These are phyloP conservation scores for Neospermospora avenae DNA, from an alignment of 2,329 filamentous ascomycete genomes.

Conservation along the genomic window DNA sequence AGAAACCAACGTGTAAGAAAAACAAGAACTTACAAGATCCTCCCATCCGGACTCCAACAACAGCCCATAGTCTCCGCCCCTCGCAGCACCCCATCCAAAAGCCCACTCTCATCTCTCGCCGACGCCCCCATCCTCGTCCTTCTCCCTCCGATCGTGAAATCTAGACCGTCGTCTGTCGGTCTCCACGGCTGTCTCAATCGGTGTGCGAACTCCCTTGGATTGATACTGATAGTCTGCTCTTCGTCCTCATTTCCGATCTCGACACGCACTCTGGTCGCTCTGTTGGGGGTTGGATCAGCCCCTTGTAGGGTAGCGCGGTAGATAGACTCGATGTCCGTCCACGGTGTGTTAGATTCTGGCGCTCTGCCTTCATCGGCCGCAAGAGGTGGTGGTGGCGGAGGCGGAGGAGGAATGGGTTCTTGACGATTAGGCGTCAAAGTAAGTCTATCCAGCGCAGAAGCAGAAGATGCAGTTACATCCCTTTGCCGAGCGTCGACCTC, in stretches of 20 bases:
- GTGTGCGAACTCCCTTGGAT: constrained; percentile 32
- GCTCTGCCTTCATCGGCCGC: constrained; percentile 16
- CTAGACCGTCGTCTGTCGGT: constrained; percentile 16
- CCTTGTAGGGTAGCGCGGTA: constrained; percentile 38
- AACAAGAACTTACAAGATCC: constrained; percentile 50
- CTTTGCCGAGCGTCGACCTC: constrained; percentile 17
- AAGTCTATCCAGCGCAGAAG: constrained; percentile 27
- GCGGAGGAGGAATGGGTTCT: constrained; percentile 41
- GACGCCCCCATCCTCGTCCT: constrained; percentile 14
- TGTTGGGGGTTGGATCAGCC: constrained; percentile 22
- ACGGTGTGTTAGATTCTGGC: constrained; percentile 33
- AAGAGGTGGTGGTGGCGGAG: constrained; percentile 32
- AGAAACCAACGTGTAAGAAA: background rate
- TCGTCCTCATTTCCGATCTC: constrained; percentile 29
- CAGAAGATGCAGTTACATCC: constrained; percentile 24
- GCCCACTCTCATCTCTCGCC: constrained; percentile 30
- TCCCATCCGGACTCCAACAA: constrained; percentile 60
- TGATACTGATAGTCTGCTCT: constrained; percentile 15
- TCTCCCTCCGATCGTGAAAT: no score
- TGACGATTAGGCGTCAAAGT: constrained; percentile 31
- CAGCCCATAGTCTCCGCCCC: constrained; percentile 58
- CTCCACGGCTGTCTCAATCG: constrained; percentile 31
- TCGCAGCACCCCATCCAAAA: constrained; percentile 37
- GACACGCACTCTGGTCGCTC: constrained; percentile 27
- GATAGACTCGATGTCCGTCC: constrained; percentile 43